Percentiles rank a stretch among this genome's conserved stretches.
These are phyloP conservation scores for Penicillium sp. DNA, from an alignment of 2,329 filamentous ascomycete species.

Conservation along the genomic window DNA sequence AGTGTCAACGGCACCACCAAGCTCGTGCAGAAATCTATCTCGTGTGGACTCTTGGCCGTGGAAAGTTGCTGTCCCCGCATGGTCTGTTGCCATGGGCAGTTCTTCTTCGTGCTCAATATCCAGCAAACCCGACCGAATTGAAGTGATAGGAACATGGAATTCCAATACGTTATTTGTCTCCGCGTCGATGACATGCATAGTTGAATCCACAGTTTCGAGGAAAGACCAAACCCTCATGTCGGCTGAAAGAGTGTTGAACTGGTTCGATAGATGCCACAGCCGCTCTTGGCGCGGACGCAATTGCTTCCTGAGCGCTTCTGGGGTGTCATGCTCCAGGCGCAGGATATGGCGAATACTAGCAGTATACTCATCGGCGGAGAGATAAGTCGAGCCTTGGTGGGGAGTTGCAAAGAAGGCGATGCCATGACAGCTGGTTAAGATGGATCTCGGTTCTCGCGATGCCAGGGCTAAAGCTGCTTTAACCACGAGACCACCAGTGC, in stretches of 20 bases:
- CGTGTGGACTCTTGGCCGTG: constrained; percentile 29
- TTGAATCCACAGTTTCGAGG: constrained; percentile 61
- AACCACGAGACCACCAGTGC: constrained; percentile 59
- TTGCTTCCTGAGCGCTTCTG: constrained; percentile 50
- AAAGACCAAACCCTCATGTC: constrained; percentile 63
- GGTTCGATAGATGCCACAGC: constrained; percentile 51
- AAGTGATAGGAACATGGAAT: constrained; percentile 59
- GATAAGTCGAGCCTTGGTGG: constrained; percentile 62
- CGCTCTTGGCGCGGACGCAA: constrained; percentile 52
- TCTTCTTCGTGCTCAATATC: constrained; percentile 35
- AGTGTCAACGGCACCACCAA: constrained; percentile 17
- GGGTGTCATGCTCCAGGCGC: constrained; percentile 52
- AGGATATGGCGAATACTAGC: constrained; percentile 54
- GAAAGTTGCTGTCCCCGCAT: constrained; percentile 32
- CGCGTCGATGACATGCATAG: constrained; percentile 46
- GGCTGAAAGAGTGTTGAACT: constrained; percentile 56
- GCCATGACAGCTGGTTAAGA: constrained; percentile 58
- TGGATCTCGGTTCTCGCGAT: constrained; percentile 30
- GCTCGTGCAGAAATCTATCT: constrained; percentile 25
- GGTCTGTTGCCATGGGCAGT: constrained; percentile 31
- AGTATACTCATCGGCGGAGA: constrained; percentile 57
- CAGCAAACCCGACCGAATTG: constrained; percentile 40
- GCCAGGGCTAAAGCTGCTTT: constrained; percentile 53
- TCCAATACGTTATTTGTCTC: constrained; percentile 47
- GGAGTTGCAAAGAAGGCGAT: constrained; percentile 62